Base-by-base conservation (phyloP, 2,329 filamentous ascomycete genomes). In the Pseudopyrenochaeta lycopersici region DNA sequence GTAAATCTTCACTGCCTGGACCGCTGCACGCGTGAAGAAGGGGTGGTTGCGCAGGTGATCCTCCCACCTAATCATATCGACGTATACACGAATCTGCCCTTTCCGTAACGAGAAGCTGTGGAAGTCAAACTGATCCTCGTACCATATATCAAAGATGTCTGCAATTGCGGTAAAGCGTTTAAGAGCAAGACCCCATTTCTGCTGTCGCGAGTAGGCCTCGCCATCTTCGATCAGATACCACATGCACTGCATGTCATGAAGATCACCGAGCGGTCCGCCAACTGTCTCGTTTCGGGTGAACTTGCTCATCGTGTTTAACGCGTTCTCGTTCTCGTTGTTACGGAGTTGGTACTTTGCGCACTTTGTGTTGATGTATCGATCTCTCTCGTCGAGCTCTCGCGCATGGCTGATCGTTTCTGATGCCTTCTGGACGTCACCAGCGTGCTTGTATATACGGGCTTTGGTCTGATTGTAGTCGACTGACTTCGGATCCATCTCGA, bases 41-140 rank as follows among this genome's bases (percentile, higher is more conserved):
- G 95, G 95, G 74, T 99, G 95, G 67, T 96, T 90, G 49, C 92
- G 88, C 39, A 98, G 78, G 57, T 88, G 87, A 72, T 99, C 93
- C 74, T 98, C 94, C 96, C 95, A 99, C 65, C 90, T 87, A 41
- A 99, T 84, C 92, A 99, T 97, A 66, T 97, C 93, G 35, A 99
- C 82, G 72, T 99, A 99, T 1, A 95, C 91, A 51, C 94, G 85
- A 56, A 98, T 91, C 82, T 97, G 94, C 12, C 96, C 96, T 77
- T 98, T 99, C 17, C 95, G 85, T n/a, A 99, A 81, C 17, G 92
- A 97, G 77, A 99, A 99, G 74, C 88, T 92, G 82, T 99, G 96
- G 81, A 99, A 99, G 75, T 99, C 95, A 68, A 98, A 97, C 71
- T 99, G 95, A 67, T 99, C 95, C 74, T 99, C 96, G 72, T 96